Evolutionary conservation across 345 rosid species (phyloP), one percentile per base, ranked within the genome.

Genomic region (Lepidium sativum): DNA sequence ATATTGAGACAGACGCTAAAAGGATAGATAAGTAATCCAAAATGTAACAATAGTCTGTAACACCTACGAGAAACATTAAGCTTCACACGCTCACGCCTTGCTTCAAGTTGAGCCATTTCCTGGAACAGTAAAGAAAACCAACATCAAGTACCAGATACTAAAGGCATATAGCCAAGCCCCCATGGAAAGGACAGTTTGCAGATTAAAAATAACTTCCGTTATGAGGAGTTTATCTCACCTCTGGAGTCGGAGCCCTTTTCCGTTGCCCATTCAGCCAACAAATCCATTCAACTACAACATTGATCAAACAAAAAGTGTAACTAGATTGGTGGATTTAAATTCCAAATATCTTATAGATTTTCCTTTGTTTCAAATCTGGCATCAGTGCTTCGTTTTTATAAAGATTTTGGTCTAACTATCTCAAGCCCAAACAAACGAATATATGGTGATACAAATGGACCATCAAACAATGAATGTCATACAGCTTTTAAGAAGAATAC

Each of bases 221-320:
- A 56, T 35, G 45, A 67, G 6, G 20, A 35, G 8, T 12, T 14
- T 29, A 57, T 64, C 29, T 76, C 82, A 88, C 97, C 90, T 88
- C 92, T 3, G 82, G 82, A 52, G 97, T 79, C 9, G 97, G 96
- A 77, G 95, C 89, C 47, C 37, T 79, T 75, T 85, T 94, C 3
- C 96, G 84, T 82, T 94, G 99, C 50, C 97, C 97, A 45, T 88
- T 90, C 75, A 90, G 80, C 99, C 97, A 94, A 79, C 96, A 86
- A 70, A 94, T 94, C 99, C 97, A 94, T 80, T 94, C 99, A 81
- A 84, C 99, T 89, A 67, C 83, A 84, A 56, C 9, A 70, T 42
- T 60, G 21, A 27, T 53, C 15, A 51, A 52, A 35, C 35, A 42
- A 50, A 56, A 47, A 14, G 7, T 17, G 66, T 47, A 41, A 72